A percentile compares a stretch with the other conserved stretches of the same genome.
These are phyloP conservation scores for Rhizopus stolonifer DNA, from an alignment of 371 early-diverging fungal species.

Conservation along the genomic window DNA sequence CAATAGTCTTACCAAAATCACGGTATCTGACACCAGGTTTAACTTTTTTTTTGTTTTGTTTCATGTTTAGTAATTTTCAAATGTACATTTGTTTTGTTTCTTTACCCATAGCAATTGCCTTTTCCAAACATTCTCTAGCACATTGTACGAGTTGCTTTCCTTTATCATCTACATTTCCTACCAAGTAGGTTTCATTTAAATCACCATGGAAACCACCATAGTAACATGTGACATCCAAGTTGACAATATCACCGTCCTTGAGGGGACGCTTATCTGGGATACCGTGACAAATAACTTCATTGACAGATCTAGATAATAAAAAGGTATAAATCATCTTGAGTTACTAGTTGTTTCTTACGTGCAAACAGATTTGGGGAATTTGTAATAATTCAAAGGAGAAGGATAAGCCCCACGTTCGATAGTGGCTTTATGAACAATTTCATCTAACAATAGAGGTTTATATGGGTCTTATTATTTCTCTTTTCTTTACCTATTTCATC, in stretches of 20 bases:
- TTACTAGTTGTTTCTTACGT: conserved; percentile 49
- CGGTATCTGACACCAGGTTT: conserved; percentile 92
- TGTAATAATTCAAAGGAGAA: conserved; percentile 92
- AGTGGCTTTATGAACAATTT: conserved; percentile 84
- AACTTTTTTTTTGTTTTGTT: no score
- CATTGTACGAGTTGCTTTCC: conserved; percentile 76
- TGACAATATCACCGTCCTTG: conserved; percentile 91
- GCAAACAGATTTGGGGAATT: conserved; percentile 92
- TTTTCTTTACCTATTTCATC: conserved; percentile 71
- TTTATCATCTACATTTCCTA: conserved; percentile 82
- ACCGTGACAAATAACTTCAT: conserved; percentile 85
- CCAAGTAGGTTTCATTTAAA: conserved; percentile 84
- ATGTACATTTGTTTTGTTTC: neutral
- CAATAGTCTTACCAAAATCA: conserved; percentile 91
- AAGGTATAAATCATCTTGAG: neutral
- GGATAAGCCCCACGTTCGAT: conserved; percentile 90
- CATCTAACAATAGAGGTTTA: conserved; percentile 46
- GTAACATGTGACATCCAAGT: conserved; percentile 87
- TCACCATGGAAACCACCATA: conserved; percentile 93
- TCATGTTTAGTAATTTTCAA: no score
- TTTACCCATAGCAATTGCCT: conserved; percentile 84
- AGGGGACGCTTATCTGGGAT: conserved; percentile 88
- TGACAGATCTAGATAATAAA: conserved; percentile 46
- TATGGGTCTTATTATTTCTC: neutral
- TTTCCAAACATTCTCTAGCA: conserved; percentile 80